These are phyloP conservation scores for Osmanthus fragrans DNA, from an alignment of 257 asterid species.

Conservation along the genomic window DNA sequence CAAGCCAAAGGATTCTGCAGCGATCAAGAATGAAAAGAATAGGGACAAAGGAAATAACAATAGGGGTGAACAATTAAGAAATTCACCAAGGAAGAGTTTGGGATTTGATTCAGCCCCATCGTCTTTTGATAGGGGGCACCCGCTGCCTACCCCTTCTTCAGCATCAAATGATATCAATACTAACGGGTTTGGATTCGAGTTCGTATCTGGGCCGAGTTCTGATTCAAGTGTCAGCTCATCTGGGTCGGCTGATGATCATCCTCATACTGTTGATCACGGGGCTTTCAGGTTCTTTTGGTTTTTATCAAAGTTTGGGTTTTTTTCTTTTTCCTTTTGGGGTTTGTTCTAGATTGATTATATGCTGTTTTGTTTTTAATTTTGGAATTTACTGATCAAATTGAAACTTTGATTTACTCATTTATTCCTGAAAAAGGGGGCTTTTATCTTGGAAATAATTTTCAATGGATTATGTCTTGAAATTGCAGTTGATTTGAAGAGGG, in stretches of 20 bases:
- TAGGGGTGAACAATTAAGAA: slow-evolving; percentile 33
- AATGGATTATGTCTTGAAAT: too few relatives aligned
- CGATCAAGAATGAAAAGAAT: slow-evolving; percentile 34
- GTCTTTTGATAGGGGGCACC: slow-evolving; percentile 63
- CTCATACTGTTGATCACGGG: slow-evolving; percentile 48
- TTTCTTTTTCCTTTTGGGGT: neutral
- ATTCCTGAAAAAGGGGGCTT: too few relatives aligned
- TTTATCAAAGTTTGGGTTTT: neutral
- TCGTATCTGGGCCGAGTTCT: slow-evolving; percentile 74
- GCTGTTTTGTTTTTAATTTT: neutral
- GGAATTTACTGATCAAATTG: neutral
- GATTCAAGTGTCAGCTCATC: slow-evolving; percentile 88
- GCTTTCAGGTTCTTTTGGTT: slow-evolving; percentile 47
- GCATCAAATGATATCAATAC: slow-evolving; percentile 35
- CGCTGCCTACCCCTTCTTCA: slow-evolving; percentile 65
- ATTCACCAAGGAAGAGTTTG: slow-evolving; percentile 70
- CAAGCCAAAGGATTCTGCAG: slow-evolving; percentile 2
- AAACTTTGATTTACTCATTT: neutral
- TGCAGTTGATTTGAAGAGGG: too few relatives aligned
- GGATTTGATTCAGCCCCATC: slow-evolving; percentile 86
- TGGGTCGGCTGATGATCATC: slow-evolving; percentile 72
- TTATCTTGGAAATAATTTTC: too few relatives aligned
- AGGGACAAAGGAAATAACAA: slow-evolving; percentile 25
- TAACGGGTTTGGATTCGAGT: slow-evolving; percentile 43
- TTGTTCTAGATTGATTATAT: neutral